Evolutionary conservation across 2,329 filamentous ascomycete species (phyloP), one percentile per base, ranked within the genome.

Genomic region (Zarea fungicola): DNA sequence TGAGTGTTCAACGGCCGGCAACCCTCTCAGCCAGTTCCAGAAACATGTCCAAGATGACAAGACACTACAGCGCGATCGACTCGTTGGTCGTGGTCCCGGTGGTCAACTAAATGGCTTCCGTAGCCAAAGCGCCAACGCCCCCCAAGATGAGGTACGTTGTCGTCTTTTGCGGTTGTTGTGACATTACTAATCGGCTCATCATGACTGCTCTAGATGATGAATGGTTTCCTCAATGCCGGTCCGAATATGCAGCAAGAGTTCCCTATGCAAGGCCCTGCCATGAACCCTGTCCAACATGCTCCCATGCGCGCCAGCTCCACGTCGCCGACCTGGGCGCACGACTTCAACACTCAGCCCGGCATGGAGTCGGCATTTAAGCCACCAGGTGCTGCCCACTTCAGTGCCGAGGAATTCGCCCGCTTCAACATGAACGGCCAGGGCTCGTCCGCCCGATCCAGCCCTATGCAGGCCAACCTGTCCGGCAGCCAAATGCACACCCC

Each of bases 31-130:
- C 65, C 93, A 97, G 75, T 95, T 99, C 68, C 89, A 91, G 56
- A 99, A 99, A 71, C 91, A 96, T 69, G 89, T 93, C 50, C 88
- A 95, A 64, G 89, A 95, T 77, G 93, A 99, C 74, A 95, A 91
- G 71, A 93, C 88, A 50, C 75, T 97, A 50, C 93, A 97, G 71
- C 80, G 91, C 61, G 93, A 99, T 68, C 83, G 93, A 52, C 76
- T 97, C 53, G 84, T 88, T 52, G 89, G 88, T 54, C 76, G 85
- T 56, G 84, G 83, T 1, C 85, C 87, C 1, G 82, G 79, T 36
- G 84, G 80, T 7, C 74, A 85, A 61, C 77, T 87, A 60, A 85
- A 87, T 64, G 81, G 87, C 60, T 91, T 95, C 74, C 80, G 89
- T 55, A 91, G 81, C 64, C 78, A 80, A 58, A 78, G 77, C 50